Evolutionary conservation across 331 rosid species (phyloP), one percentile per base, ranked within the genome.

Genomic region (Arachis monticola): DNA sequence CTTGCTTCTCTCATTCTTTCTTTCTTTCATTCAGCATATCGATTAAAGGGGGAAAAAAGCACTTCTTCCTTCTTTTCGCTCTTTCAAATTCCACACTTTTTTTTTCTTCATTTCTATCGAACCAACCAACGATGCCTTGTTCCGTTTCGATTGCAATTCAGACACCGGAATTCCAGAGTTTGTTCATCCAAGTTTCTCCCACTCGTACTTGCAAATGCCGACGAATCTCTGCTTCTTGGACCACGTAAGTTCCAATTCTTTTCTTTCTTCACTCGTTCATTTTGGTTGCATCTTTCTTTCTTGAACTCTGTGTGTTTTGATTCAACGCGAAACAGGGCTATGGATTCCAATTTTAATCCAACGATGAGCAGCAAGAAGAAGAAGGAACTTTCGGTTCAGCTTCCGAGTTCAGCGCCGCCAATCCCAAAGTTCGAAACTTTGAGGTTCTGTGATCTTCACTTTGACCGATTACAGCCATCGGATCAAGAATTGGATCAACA

Each of bases 401-500:
- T 73, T 79, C 68, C 92, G 10, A 74, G 35, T 8, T 5, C 47
- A 55, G 59, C 66, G 12, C 69, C 47, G n/a, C 67, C 76, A 6
- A 5, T 44, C 72, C 73, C 88, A 35, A 80, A 72, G 27, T 63
- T 8, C 9, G 87, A 77, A 52, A 83, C 83, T 1, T 77, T 41
- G 6, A 61, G 64, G 72, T 47, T 80, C 10, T 64, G 63, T 57
- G 82, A 76, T 84, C 83, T 88, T 30, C 87, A 45, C 63, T 88
- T 90, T 62, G 83, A 89, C 69, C 82, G 91, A 63, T 73, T 69
- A 65, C 93, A 88, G 68, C 89, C 90, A 32, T 69, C 87, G 1
- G 90, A 86, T 42, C 60, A 82, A 70, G 91, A 87, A 67, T 77
- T 90, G 68, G 67, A 31, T 66, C 85, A 71, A 6, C 80, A 79